Base-by-base conservation (phyloP, 164 flowering plant species). In the Vitis rotundifolia region DNA sequence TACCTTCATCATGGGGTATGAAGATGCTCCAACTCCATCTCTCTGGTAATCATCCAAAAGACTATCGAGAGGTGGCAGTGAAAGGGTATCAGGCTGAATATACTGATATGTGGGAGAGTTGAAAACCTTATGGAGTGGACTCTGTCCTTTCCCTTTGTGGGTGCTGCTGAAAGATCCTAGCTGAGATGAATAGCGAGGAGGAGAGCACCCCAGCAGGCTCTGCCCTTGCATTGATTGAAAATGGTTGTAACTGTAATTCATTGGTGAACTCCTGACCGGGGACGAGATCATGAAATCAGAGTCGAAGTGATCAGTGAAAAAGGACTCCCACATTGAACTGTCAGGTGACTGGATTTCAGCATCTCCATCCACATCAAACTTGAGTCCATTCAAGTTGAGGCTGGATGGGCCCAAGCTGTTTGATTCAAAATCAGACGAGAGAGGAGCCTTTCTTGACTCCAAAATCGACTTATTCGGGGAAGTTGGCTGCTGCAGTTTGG, bases 271-370 rank as follows among this genome's bases (percentile, higher is more conserved):
- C 57, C 80, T 78, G 60, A 80, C 87, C 0, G 93, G 93, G 11
- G 93, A 89, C 1, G 76, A 83, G 49, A 88, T 79, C 91, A 88
- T 90, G 79, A 84, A 88, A 49, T 90, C 92, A 4, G 68, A 54
- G 15, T 88, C 92, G 9, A 87, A 59, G 10, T 82, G 83, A 49
- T 90, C 95, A n/a, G 88, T 19, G 59, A 85, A 85, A 48, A 82
- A 78, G 0, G 88, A 78, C 64, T 88, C 92, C 92, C 90, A 88
- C 26, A 85, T 29, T 1, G 86, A 80, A 60, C 69, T 78, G 47
- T 83, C 88, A 0, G 94, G 89, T 1, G 90, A 89, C 51, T 86
- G 89, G 16, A 83, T 76, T 51, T 85, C 88, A 1, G 66, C 73
- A 11, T 83, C 89, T 7, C 67, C 83, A n/a, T 80, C 85, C 5